These are phyloP conservation scores for Jatropha curcas DNA, from an alignment of 345 rosid species.

Conservation along the genomic window DNA sequence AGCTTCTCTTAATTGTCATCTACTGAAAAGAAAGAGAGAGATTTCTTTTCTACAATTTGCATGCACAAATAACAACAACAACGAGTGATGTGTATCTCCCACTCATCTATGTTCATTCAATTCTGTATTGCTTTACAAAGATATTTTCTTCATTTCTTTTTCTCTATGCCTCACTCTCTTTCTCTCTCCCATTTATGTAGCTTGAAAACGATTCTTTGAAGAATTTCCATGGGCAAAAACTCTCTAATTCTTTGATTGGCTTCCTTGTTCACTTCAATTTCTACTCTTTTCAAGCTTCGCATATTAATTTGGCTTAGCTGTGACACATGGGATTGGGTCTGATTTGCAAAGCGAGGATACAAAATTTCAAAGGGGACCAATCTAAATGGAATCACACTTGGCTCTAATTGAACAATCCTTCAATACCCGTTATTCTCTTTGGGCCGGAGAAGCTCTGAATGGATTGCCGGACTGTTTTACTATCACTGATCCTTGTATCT, in stretches of 20 bases:
- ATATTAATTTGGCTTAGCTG: not conserved
- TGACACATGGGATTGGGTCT: constrained; percentile 69
- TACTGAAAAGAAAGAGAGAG: not conserved
- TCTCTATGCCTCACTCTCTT: not conserved
- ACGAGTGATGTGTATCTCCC: constrained; percentile 29
- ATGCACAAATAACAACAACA: not conserved
- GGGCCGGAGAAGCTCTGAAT: constrained; percentile 67
- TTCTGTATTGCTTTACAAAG: constrained; percentile 2
- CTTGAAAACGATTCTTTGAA: not conserved
- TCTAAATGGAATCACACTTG: constrained; percentile 56
- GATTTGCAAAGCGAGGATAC: constrained; percentile 4
- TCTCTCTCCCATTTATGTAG: not conserved
- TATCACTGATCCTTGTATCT: constrained; percentile 76
- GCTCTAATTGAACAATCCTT: constrained; percentile 55
- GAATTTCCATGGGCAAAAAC: not conserved
- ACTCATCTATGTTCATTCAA: constrained; percentile 25
- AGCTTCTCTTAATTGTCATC: too few species aligned
- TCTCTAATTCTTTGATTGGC: not conserved
- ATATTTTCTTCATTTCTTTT: constrained; percentile 25
- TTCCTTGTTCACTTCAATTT: not conserved
- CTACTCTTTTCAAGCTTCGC: not conserved
- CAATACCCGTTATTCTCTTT: constrained; percentile 46
- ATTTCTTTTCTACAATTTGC: not conserved
- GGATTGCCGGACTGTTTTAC: constrained; percentile 76
- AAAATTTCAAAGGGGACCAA: constrained; percentile 21